phyloP scores from a whole-genome alignment of 805 yeast species.

The Kodamaea sagamina region DNA sequence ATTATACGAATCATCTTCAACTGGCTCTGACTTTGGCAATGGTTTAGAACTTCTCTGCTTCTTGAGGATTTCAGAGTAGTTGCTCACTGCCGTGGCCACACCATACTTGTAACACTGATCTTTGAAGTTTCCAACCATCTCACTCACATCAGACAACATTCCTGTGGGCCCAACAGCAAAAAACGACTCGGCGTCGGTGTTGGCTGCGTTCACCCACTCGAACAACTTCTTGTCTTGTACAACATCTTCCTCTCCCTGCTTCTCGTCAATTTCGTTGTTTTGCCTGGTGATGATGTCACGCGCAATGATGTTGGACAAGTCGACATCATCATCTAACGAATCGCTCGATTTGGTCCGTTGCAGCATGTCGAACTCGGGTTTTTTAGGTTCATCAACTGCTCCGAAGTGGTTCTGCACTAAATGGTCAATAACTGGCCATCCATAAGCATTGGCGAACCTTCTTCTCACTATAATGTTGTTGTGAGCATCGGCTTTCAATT shows the following conservation, averaged over 20 bases:
- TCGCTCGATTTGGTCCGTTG: conserved; percentile 17
- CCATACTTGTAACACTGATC: conserved; percentile 34
- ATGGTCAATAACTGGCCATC: conserved; percentile 92
- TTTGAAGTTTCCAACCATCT: conserved; percentile 50
- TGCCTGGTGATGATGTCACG: conserved; percentile 39
- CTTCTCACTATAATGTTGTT: conserved; percentile 89
- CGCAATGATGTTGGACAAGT: conserved; percentile 30
- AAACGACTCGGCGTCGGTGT: conserved; percentile 40
- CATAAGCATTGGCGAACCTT: conserved; percentile 88
- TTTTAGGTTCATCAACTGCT: conserved; percentile 17
- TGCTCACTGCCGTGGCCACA: conserved; percentile 12
- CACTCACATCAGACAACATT: conserved; percentile 63
- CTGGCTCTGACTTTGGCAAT: background rate
- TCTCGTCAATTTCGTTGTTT: conserved; percentile 35
- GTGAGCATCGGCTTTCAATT: conserved; percentile 89
- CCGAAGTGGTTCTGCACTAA: conserved; percentile 67
- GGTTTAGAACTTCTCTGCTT: conserved; percentile 5
- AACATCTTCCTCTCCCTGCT: conserved; percentile 16
- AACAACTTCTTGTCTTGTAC: conserved; percentile 20
- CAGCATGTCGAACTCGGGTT: conserved; percentile 12
- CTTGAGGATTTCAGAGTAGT: conserved; percentile 13
- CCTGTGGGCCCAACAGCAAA: conserved; percentile 71
- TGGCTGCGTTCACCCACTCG: conserved; percentile 53
- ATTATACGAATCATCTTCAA: conserved; percentile 1
- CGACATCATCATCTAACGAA: conserved; percentile 30